phyloP scores from a whole-genome alignment of 345 rosid genomes.

The Salix viminalis region DNA sequence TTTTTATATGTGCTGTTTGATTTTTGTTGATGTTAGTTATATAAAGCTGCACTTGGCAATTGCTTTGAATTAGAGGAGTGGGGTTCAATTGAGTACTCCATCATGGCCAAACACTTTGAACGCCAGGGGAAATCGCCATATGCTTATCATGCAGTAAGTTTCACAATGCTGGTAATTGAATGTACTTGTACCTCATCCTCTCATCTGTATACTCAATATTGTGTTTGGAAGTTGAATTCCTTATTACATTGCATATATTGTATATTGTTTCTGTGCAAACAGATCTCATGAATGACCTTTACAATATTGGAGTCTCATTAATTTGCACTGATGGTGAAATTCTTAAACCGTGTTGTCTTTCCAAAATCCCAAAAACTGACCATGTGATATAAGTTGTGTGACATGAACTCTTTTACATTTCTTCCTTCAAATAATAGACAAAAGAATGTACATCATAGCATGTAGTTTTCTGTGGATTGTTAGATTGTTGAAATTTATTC shows the following conservation, averaged over 20 bases:
- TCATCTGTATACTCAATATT: not conserved
- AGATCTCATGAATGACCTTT: not conserved
- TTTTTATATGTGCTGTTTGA: not conserved
- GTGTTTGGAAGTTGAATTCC: not conserved
- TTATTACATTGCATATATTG: not conserved
- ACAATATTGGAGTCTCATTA: not conserved
- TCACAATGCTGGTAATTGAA: not conserved
- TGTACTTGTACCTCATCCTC: not conserved
- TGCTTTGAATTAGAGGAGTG: conserved; percentile 82
- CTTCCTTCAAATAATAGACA: not conserved
- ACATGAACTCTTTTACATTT: not conserved
- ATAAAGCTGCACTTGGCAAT: conserved; percentile 84
- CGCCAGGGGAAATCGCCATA: conserved; percentile 92
- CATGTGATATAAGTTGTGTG: not conserved
- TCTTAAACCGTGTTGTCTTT: not conserved
- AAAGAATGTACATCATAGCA: not conserved
- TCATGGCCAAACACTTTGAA: conserved; percentile 86
- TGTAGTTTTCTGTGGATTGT: not conserved
- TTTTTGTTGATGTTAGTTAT: conserved; percentile 41
- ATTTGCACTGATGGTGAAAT: not conserved
- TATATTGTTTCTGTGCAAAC: not conserved
- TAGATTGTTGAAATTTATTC: not conserved
- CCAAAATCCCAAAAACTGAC: not conserved
- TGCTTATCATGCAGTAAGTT: conserved; percentile 80
- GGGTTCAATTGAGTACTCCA: conserved; percentile 77